Evolutionary conservation across 208 protist genomes (phyloP).

Genomic region (Acanthamoeba castellanii): DNA sequence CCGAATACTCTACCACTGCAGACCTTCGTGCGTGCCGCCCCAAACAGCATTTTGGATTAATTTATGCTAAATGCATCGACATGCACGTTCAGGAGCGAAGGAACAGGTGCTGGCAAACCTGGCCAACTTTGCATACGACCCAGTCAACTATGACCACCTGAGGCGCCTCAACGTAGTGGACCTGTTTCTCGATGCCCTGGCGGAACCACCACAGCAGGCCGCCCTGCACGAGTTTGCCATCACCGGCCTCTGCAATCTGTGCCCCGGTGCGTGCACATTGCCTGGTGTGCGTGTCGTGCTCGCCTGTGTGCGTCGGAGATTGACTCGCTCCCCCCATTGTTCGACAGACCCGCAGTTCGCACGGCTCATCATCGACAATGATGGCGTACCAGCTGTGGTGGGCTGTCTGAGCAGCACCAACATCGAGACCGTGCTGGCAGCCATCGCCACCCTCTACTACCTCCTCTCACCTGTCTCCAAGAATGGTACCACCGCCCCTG

Average conservation of each 20-base stretch:
- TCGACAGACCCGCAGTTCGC: constrained; percentile 10
- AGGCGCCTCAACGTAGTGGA: constrained; percentile 73
- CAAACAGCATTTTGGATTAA: neutral
- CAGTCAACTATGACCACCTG: constrained; percentile 80
- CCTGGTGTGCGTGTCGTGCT: neutral
- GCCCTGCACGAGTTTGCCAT: constrained; percentile 69
- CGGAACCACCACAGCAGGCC: neutral
- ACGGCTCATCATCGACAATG: constrained; percentile 43
- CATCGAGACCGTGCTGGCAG: constrained; percentile 50
- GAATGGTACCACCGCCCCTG: neutral
- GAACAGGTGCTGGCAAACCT: constrained; percentile 80
- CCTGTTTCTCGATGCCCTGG: constrained; percentile 75
- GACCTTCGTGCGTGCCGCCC: constrained; percentile 60
- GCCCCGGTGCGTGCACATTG: neutral
- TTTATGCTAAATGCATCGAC: neutral
- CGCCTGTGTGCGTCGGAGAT: neutral
- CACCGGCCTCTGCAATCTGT: constrained; percentile 70
- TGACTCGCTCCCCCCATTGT: neutral
- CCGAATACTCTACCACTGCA: constrained; percentile 51
- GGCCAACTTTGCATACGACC: constrained; percentile 82
- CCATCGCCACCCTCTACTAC: constrained; percentile 64
- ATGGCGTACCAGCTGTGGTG: neutral
- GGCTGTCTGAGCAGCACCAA: constrained; percentile 67
- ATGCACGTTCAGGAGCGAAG: constrained; percentile 38
- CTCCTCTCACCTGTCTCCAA: constrained; percentile 7